Conservation (phyloP, 2,329 filamentous ascomycete genomes). For the Scopulariopsis brevicaulis region DNA sequence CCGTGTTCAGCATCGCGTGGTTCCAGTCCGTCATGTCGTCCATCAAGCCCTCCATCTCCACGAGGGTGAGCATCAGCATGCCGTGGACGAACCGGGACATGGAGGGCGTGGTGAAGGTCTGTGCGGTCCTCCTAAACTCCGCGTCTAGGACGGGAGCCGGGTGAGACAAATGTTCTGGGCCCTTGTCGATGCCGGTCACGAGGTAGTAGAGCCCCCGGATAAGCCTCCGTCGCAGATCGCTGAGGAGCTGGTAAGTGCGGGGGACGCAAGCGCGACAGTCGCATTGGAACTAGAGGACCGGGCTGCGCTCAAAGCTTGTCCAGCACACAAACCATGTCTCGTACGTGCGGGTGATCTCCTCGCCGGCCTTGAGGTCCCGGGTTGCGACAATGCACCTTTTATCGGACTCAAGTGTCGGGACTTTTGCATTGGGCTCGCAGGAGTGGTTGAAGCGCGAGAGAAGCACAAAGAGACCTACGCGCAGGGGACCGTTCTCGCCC, state of each 20-base stretch:
- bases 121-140: too few relatives aligned
- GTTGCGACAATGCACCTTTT: neutral
- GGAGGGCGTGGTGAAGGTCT: too few relatives aligned
- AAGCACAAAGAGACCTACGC: neutral
- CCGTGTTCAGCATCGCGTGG: neutral
- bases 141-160: too few relatives aligned
- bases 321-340: neutral
- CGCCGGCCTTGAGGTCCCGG: neutral
- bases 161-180: too few relatives aligned
- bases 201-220: neutral
- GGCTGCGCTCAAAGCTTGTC: neutral
- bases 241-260: neutral
- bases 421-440: neutral
- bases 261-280: neutral
- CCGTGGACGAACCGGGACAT: too few relatives aligned
- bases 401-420: neutral
- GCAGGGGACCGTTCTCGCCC: neutral
- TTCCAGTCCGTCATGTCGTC: neutral
- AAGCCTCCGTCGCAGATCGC: neutral
- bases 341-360: neutral
- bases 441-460: conserved; percentile 1
- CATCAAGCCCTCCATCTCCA: too few relatives aligned
- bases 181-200: neutral
- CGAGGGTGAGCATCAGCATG: too few relatives aligned
- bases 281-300: neutral